Conservation (phyloP, 192 early-diverging fungal species). For the Backusella sp. region DNA sequence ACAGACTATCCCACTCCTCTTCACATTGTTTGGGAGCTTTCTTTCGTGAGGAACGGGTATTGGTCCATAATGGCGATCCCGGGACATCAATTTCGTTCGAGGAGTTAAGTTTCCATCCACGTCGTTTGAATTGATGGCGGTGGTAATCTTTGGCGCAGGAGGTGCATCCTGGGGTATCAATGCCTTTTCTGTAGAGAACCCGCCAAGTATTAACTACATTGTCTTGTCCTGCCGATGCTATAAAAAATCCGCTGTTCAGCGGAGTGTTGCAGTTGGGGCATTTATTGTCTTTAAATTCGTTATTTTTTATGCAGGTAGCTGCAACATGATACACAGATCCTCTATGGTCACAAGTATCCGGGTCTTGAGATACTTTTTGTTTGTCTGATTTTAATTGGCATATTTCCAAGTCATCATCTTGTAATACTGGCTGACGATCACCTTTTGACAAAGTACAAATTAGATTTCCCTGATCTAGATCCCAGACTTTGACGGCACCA, state of each 20-base stretch:
- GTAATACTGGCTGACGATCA: neutral
- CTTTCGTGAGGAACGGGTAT: neutral
- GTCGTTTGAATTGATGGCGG: neutral
- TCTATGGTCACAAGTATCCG: slow-evolving; percentile 13
- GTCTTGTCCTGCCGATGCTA: slow-evolving; percentile 27
- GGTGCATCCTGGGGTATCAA: neutral
- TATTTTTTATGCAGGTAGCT: slow-evolving; percentile 22
- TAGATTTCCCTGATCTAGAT: slow-evolving; percentile 19
- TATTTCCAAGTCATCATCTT: neutral
- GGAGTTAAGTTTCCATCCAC: neutral
- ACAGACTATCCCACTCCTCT: slow-evolving; percentile 12
- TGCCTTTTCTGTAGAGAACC: slow-evolving; percentile 4
- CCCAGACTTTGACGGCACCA: slow-evolving; percentile 35
- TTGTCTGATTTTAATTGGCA: neutral
- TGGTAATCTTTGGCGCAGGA: slow-evolving; percentile 25
- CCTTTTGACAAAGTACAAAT: slow-evolving; percentile 27
- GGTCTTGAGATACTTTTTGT: neutral
- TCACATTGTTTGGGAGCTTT: neutral
- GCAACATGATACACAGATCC: slow-evolving; percentile 20
- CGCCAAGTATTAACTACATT: slow-evolving; percentile 31
- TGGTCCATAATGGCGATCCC: neutral
- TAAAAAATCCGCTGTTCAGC: slow-evolving; percentile 29
- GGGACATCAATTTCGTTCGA: neutral
- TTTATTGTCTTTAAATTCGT: neutral
- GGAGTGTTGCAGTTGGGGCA: slow-evolving; percentile 21